Percentiles rank a stretch among this genome's conserved stretches.
phyloP scores from a whole-genome alignment of 225 moss, liverwort and hornwort species.

The Climacium dendroides region DNA sequence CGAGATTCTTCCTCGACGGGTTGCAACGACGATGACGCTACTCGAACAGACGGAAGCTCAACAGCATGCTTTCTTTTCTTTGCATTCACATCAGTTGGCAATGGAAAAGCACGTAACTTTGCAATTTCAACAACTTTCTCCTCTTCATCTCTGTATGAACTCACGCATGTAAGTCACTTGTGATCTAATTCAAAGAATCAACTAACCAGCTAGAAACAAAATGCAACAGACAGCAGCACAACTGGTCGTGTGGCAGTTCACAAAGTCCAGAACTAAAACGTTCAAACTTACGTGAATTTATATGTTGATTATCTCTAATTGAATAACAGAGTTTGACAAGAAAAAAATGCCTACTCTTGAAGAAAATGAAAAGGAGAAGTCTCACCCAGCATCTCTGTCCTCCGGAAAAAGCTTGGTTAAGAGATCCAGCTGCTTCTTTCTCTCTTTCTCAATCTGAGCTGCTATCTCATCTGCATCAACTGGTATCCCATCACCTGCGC shows the following conservation, averaged over 20 bases:
- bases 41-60: background rate
- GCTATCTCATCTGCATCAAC: conserved; percentile 12
- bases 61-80: conserved; percentile 16
- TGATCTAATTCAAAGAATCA: background rate
- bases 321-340: background rate
- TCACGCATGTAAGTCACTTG: background rate
- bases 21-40: background rate
- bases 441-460: conserved; percentile 38
- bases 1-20: background rate
- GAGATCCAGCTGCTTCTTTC: conserved; percentile 55
- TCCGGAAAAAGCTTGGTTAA: conserved; percentile 51
- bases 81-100: background rate
- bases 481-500: background rate
- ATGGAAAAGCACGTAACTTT: conserved; percentile 8
- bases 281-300: background rate
- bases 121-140: conserved; percentile 20
- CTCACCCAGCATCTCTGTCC: conserved; percentile 27
- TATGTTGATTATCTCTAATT: background rate
- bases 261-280: background rate
- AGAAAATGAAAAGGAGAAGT: background rate
- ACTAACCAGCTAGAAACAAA: background rate
- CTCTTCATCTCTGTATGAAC: conserved; percentile 14
- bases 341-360: background rate
- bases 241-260: background rate
- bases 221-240: background rate